Percentiles rank a stretch among this genome's conserved stretches.
Evolutionary conservation across 768 basidiomycete genomes (phyloP).

Genomic region (Flagelloscypha sp.): DNA sequence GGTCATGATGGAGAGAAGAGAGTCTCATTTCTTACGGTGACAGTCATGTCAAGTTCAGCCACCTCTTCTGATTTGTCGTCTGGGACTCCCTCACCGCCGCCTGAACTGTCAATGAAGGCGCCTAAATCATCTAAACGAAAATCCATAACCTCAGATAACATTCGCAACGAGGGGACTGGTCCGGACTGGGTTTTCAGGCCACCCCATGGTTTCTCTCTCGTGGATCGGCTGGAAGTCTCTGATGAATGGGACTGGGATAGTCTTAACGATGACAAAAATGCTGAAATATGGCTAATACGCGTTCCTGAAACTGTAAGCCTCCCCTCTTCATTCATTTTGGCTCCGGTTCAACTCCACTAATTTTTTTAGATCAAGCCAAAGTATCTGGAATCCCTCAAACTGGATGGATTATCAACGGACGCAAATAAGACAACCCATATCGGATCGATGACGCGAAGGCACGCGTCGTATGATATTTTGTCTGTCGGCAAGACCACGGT

Average conservation of each 20-base stretch:
- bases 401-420: constrained; percentile 40
- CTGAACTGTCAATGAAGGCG: too few species aligned
- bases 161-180: constrained; percentile 47
- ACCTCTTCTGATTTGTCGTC: too few species aligned
- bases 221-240: constrained; percentile 37
- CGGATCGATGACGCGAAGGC: constrained; percentile 46
- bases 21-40: too few species aligned
- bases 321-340: not conserved
- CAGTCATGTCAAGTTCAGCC: too few species aligned
- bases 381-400: constrained; percentile 43
- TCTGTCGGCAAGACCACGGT: constrained; percentile 36
- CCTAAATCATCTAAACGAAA: constrained; percentile 11
- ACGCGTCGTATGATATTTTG: constrained; percentile 58
- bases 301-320: constrained; percentile 56
- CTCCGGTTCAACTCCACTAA: not conserved
- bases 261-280: constrained; percentile 42
- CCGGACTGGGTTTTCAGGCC: constrained; percentile 54
- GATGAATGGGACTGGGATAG: constrained; percentile 63
- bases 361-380: constrained; percentile 53
- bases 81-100: too few species aligned
- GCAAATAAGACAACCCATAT: constrained; percentile 28
- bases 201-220: constrained; percentile 39
- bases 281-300: constrained; percentile 66
- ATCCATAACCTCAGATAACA: constrained; percentile 16
- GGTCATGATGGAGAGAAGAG: too few species aligned